Evolutionary conservation across 2,329 filamentous ascomycete genomes (phyloP).

Genomic region (Xylariales sp.): DNA sequence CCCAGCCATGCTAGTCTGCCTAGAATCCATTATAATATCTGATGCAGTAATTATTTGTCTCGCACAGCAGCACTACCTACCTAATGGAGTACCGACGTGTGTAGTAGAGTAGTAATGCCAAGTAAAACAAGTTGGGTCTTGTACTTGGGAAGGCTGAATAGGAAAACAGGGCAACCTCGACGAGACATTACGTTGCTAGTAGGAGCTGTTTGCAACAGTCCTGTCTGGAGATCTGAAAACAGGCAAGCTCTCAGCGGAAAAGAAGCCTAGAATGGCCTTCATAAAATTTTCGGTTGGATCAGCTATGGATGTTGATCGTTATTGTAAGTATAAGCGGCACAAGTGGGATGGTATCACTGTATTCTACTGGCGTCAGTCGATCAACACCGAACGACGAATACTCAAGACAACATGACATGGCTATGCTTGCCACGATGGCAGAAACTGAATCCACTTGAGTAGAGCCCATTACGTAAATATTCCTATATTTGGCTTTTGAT

Average conservation of each 20-base stretch:
- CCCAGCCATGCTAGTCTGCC: background rate
- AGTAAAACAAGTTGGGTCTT: background rate
- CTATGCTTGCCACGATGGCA: background rate
- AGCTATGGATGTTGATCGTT: background rate
- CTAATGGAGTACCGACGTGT: conserved; percentile 4
- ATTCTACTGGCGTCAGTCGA: background rate
- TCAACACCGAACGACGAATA: background rate
- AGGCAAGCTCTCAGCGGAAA: background rate
- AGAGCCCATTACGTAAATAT: background rate
- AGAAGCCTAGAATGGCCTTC: background rate
- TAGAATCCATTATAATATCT: background rate
- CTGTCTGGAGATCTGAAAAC: background rate
- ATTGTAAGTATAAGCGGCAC: background rate
- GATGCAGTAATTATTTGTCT: background rate
- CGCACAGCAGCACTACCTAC: background rate
- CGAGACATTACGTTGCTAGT: background rate
- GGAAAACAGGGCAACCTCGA: background rate
- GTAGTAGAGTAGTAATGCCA: background rate
- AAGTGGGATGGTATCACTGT: background rate
- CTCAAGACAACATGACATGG: background rate
- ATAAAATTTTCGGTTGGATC: background rate
- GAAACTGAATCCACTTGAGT: too few relatives aligned
- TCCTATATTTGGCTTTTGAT: conserved; percentile 2
- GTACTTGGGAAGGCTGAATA: background rate
- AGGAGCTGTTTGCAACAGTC: background rate